Base-by-base conservation (phyloP, 2,329 filamentous ascomycete species). In the Ceratocystis ficicola region DNA sequence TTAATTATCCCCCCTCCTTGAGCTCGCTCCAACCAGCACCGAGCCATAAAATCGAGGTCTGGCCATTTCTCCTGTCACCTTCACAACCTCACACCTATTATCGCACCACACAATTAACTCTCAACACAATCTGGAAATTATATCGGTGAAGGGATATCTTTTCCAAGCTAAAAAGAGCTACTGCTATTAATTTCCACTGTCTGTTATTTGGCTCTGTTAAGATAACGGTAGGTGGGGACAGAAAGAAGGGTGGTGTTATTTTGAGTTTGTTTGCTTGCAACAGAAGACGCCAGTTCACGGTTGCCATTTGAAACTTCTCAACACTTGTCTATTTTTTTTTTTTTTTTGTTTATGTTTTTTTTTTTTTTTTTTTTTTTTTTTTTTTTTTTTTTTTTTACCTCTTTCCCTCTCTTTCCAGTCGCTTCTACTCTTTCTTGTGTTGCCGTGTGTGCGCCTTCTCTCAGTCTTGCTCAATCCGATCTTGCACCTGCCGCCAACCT, bases 51-150 rank as follows among this genome's bases (percentile, higher is more conserved):
- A 20, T 50, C 7, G 17, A 57, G 15, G 52, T 57, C 52, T 57
- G 52, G 52, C 52, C 52, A 57, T 30, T 57, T 57, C 52, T 57
- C 52, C 30, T n/a, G 17, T 57, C 52, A 57, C 22, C 52, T 30
- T 17, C 52, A n/a, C 32, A 57, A 30, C 25, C 22, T 57, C 10
- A 30, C 2, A 17, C 52, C 12, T 2, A 57, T 57, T 57, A 57
- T 57, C 52, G 52, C 52, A 30, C 52, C 52, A 32, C 52, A 28
- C 52, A 57, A 57, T 28, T 30, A 15, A 15, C 25, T 55, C 10
- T 55, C 12, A 55, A 55, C 50, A 28, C 50, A 30, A 8, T n/a
- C 52, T n/a, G 22, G 46, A 12, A 15, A 28, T 32, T 12, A 10
- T 30, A 6, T n/a, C n/a, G 52, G 52, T 57, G 52, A 57, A 57